Evolutionary conservation across 2,329 filamentous ascomycete species (phyloP).

Genomic region (Fusarium proliferatum): DNA sequence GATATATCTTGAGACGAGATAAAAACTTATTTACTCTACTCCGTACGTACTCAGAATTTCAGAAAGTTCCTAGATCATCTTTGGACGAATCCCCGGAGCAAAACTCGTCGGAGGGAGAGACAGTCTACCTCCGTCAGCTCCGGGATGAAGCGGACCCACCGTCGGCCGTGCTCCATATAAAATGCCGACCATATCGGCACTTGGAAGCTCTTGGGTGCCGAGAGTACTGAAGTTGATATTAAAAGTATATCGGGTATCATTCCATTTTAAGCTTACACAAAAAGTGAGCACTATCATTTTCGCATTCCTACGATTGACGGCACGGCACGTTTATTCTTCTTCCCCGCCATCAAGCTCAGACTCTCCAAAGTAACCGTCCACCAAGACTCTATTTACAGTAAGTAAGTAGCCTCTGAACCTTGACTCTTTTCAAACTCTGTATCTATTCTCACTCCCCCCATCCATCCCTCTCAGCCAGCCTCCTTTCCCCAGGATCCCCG

Average conservation of each 20-base stretch:
- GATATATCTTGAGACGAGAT: neutral
- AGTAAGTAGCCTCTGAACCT: neutral
- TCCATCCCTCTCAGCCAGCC: neutral
- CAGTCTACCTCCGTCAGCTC: neutral
- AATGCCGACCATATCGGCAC: neutral
- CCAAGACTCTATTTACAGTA: neutral
- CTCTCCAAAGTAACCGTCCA: neutral
- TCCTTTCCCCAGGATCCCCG: neutral
- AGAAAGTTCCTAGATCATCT: neutral
- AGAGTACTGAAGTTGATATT: neutral
- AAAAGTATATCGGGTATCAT: neutral
- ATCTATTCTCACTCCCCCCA: constrained; percentile 21
- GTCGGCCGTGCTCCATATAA: neutral
- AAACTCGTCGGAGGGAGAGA: neutral
- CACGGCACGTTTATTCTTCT: constrained; percentile 1
- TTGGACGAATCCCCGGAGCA: neutral
- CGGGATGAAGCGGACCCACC: neutral
- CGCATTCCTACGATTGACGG: neutral
- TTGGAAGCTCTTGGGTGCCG: neutral
- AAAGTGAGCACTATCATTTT: neutral
- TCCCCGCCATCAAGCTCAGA: neutral
- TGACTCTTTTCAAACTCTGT: neutral
- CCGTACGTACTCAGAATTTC: too few relatives aligned
- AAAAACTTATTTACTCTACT: neutral
- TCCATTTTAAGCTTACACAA: neutral